Percentiles rank a stretch among this genome's conserved stretches.
Evolutionary conservation across 805 yeast genomes (phyloP).

Genomic region (Torulaspora indica): DNA sequence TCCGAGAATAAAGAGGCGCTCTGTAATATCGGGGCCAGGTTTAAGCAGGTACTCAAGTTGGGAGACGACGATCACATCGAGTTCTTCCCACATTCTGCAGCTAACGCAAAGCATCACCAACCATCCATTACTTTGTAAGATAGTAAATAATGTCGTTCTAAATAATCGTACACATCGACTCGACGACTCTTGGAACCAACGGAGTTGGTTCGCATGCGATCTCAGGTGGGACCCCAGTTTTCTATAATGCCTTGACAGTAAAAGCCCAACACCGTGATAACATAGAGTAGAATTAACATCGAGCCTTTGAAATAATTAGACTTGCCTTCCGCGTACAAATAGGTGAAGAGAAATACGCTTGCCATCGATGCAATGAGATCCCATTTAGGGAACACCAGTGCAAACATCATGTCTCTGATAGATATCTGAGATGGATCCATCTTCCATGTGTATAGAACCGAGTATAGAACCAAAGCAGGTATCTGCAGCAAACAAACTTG

Average conservation of each 20-base stretch:
- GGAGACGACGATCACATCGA: conserved; percentile 72
- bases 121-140: conserved; percentile 35
- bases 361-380: conserved; percentile 81
- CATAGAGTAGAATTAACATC: conserved; percentile 71
- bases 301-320: conserved; percentile 95
- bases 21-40: conserved; percentile 74
- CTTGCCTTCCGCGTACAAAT: conserved; percentile 94
- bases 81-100: conserved; percentile 44
- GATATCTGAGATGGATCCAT: conserved; percentile 28
- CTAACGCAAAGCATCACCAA: conserved; percentile 34
- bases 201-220: too few species aligned
- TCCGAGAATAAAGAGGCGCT: conserved; percentile 61
- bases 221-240: conserved; percentile 8
- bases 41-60: conserved; percentile 79
- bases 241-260: conserved; percentile 47
- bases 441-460: conserved; percentile 48
- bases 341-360: conserved; percentile 84
- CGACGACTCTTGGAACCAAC: too few species aligned
- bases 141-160: conserved; percentile 11
- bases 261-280: conserved; percentile 75
- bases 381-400: conserved; percentile 92
- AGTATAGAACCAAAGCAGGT: conserved; percentile 79
- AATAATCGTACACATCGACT: background rate
- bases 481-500: conserved; percentile 93
- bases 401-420: conserved; percentile 50